These are phyloP conservation scores for Lactifluus echinatus DNA, from an alignment of 768 basidiomycete species.

Conservation along the genomic window DNA sequence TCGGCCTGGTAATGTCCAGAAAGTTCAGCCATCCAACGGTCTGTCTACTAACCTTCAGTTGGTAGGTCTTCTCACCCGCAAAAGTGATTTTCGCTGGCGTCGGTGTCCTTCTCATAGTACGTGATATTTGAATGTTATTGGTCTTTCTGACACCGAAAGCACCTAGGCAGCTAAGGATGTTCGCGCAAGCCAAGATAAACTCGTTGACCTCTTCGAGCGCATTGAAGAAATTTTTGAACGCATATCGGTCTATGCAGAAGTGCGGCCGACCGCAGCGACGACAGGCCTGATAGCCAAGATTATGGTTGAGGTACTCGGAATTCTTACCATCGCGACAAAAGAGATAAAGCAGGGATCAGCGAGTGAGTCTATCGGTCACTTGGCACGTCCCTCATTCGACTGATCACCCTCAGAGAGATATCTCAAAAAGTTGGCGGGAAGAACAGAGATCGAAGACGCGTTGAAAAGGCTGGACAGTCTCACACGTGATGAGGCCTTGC, in stretches of 20 bases:
- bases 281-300: neutral
- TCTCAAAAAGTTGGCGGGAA: neutral
- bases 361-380: neutral
- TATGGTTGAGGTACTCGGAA: neutral
- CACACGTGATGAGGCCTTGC: neutral
- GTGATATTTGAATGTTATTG: neutral
- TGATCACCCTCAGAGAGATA: neutral
- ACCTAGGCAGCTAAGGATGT: neutral
- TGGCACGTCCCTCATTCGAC: neutral
- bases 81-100: neutral
- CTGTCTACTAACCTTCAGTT: neutral
- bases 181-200: neutral
- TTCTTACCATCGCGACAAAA: neutral
- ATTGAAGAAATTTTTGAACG: constrained; percentile 2
- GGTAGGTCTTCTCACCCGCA: neutral
- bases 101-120: neutral
- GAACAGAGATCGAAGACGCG: neutral
- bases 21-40: neutral
- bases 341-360: neutral
- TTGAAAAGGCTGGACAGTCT: neutral
- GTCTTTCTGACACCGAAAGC: no score
- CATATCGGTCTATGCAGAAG: neutral
- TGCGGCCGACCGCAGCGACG: neutral
- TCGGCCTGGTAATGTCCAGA: neutral
- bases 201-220: neutral